Percentiles rank a stretch among this genome's conserved stretches.
Conservation (phyloP, 1,139 yeast genomes). For the Candida smagusa region DNA sequence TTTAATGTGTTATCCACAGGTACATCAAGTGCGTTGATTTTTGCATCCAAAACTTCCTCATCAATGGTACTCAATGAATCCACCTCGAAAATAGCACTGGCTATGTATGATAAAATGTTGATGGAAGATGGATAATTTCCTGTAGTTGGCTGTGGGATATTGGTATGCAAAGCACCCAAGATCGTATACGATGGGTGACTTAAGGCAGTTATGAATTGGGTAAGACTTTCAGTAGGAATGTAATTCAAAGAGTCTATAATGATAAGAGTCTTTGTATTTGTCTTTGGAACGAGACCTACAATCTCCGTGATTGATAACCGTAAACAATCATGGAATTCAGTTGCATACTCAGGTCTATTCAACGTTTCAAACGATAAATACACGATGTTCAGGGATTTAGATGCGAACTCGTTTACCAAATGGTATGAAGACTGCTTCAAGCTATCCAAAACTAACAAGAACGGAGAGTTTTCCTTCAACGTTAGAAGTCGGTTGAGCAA, state of each 20-base stretch:
- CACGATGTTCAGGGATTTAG: constrained; percentile 35
- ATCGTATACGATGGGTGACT: constrained; percentile 55
- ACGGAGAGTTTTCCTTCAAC: constrained; percentile 70
- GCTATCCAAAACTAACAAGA: constrained; percentile 66
- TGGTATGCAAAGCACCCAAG: constrained; percentile 60
- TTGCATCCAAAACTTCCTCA: constrained; percentile 42
- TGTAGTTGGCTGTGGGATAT: constrained; percentile 33
- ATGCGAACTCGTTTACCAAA: constrained; percentile 56
- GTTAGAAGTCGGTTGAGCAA: constrained; percentile 60
- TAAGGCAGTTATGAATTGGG: constrained; percentile 52
- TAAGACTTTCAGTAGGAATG: constrained; percentile 43
- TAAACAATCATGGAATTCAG: constrained; percentile 48
- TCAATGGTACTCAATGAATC: constrained; percentile 32
- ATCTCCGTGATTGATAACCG: constrained; percentile 21
- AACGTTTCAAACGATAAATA: constrained; percentile 66
- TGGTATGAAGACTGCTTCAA: constrained; percentile 62
- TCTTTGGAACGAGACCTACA: constrained; percentile 15
- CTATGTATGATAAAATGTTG: constrained; percentile 57
- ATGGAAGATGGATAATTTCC: constrained; percentile 50
- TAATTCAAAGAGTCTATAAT: constrained; percentile 72
- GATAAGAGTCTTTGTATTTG: constrained; percentile 29
- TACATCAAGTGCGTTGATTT: constrained; percentile 40
- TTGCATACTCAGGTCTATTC: constrained; percentile 47
- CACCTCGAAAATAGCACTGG: constrained; percentile 67
- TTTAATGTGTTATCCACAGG: constrained; percentile 49